Percentiles rank a stretch among this genome's conserved stretches.
Conservation (phyloP, 1,284 basidiomycete species). For the Tilletia caries region DNA sequence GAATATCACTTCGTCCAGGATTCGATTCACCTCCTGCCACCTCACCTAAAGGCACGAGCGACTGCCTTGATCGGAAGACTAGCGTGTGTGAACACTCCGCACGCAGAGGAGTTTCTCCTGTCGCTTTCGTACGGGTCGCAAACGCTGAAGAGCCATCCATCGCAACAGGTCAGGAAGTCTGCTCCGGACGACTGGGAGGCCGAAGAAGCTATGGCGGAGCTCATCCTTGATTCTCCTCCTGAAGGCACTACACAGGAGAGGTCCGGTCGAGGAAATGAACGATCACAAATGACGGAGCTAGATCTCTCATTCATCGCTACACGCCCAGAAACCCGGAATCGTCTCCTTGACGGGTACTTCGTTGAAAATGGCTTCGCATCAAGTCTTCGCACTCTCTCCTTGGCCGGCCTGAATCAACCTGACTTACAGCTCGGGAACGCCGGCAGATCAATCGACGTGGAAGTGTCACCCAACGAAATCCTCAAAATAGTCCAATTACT, state of each 20-base stretch:
- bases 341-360: not conserved
- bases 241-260: not conserved
- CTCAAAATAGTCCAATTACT: not conserved
- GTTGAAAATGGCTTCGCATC: not conserved
- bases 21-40: not conserved
- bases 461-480: not conserved
- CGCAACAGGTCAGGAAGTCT: not conserved
- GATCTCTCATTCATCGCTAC: not conserved
- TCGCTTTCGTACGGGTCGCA: not conserved
- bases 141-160: not conserved
- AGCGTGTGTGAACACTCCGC: not conserved
- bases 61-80: not conserved
- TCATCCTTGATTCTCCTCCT: not conserved
- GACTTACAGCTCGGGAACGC: not conserved
- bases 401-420: constrained; percentile 9
- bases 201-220: not conserved
- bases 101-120: not conserved
- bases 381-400: not conserved
- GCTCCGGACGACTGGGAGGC: constrained; percentile 10
- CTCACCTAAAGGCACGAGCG: not conserved
- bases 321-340: not conserved
- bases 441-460: not conserved
- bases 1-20: not conserved
- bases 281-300: not conserved
- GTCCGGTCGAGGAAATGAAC: not conserved